Percentiles rank a stretch among this genome's conserved stretches.
These are phyloP conservation scores for Bretschneidera sinensis DNA, from an alignment of 345 rosid species.

Conservation along the genomic window DNA sequence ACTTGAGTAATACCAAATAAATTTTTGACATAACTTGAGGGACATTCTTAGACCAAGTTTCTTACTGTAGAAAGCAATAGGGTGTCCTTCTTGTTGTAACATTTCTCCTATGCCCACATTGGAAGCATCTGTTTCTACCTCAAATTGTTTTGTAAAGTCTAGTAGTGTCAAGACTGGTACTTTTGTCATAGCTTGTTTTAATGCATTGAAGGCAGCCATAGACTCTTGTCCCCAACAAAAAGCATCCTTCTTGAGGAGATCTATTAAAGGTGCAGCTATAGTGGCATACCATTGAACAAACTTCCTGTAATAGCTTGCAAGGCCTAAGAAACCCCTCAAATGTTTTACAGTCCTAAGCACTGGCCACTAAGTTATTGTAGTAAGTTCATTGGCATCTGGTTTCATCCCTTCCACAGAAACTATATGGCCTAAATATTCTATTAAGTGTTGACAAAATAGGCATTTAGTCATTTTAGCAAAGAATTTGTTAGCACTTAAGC, in stretches of 20 bases:
- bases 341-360: not conserved
- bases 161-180: not conserved
- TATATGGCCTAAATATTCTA: too few species aligned
- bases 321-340: not conserved
- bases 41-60: too few species aligned
- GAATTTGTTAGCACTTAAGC: too few species aligned
- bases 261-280: not conserved
- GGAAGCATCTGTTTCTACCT: not conserved
- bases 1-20: too few species aligned
- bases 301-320: not conserved
- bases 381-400: too few species aligned
- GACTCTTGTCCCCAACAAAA: not conserved
- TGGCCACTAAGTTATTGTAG: too few species aligned
- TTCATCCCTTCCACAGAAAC: too few species aligned
- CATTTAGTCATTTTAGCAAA: too few species aligned
- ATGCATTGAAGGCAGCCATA: not conserved
- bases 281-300: not conserved
- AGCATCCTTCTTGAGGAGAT: not conserved
- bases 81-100: too few species aligned
- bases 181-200: not conserved
- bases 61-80: too few species aligned
- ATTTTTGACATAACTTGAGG: too few species aligned
- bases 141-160: not conserved
- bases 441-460: too few species aligned
- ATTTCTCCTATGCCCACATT: not conserved